Evolutionary conservation across 805 yeast genomes (phyloP), one percentile per base, ranked within the genome.

Genomic region (Nakazawaea pomicola): DNA sequence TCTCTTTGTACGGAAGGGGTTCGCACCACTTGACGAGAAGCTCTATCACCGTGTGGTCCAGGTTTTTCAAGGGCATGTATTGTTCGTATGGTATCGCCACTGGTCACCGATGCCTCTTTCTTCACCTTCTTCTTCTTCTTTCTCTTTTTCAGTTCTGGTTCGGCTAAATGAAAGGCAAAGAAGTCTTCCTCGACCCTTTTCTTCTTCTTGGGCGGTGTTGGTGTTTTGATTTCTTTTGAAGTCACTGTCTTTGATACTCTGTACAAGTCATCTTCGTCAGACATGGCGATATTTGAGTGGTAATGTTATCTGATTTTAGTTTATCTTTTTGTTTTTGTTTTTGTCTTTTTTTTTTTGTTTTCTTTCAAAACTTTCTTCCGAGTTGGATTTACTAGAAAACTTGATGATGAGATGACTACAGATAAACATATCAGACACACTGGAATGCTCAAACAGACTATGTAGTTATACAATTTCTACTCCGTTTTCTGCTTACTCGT

Each of bases 161-260:
- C 40, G 19, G 34, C 42, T 6, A 17, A 24, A 31, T 44, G 38
- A 25, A 38, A 38, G 2, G 46, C 46, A 32, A 45, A 45, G 36
- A 45, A 45, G 23, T 45, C 48, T 21, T 45, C 46, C 29, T 34
- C 36, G 10, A 43, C 45, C 4, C 21, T 31, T 15, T 24, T 41
- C 4, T 20, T 10, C 14, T 23, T 33, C 19, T 9, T 6, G 5
- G 33, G 4, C 18, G 21, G 23, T 31, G 21, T 6, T 16, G 10
- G 10, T 10, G 21, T 23, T 17, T 17, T 6, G 10, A 5, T 4
- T 5, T 24, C 28, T 24, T n/a, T n/a, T 5, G 28, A 11, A 28
- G 12, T 28, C n/a, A 14, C 5, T 14, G 4, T 8, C 24, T 33
- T 33, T 4, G 36, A 33, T 4, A 24, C 29, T 6, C 29, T 33